A percentile compares a stretch with the other conserved stretches of the same genome.
Evolutionary conservation across 1,284 basidiomycete genomes (phyloP).

Genomic region (Cryptococcus sp.): DNA sequence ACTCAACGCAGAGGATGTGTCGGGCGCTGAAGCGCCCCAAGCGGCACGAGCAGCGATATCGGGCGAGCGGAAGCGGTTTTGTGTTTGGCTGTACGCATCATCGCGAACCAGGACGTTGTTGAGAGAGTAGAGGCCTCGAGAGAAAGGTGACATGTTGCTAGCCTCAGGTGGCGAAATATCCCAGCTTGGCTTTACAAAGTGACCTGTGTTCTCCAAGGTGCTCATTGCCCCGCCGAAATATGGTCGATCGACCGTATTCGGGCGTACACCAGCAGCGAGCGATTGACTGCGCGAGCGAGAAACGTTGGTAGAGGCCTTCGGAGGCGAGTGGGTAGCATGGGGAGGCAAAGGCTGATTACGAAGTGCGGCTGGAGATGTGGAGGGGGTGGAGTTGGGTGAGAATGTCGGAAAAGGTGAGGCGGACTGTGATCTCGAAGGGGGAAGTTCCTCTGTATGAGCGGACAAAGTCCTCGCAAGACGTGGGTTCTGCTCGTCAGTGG

Average conservation of each 20-base stretch:
- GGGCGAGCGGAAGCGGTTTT: slow-evolving; percentile 28
- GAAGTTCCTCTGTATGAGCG: slow-evolving; percentile 45
- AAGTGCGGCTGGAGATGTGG: slow-evolving; percentile 30
- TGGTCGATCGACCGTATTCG: slow-evolving; percentile 28
- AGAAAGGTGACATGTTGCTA: slow-evolving; percentile 49
- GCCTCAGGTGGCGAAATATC: slow-evolving; percentile 29
- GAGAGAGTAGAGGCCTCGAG: slow-evolving; percentile 25
- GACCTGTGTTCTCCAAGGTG: slow-evolving; percentile 28
- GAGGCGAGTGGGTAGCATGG: slow-evolving; percentile 34
- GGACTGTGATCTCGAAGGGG: slow-evolving; percentile 37
- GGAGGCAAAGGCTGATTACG: slow-evolving; percentile 18
- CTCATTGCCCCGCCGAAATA: slow-evolving; percentile 35
- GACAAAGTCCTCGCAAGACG: slow-evolving; percentile 42
- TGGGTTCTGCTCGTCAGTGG: slow-evolving; percentile 26
- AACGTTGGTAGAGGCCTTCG: slow-evolving; percentile 39
- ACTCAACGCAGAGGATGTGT: slow-evolving; percentile 30
- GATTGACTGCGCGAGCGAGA: slow-evolving; percentile 48
- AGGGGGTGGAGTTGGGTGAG: slow-evolving; percentile 44
- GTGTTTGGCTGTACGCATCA: slow-evolving; percentile 8
- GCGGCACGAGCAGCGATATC: slow-evolving; percentile 16
- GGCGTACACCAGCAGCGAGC: slow-evolving; percentile 43
- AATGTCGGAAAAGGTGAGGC: slow-evolving; percentile 48
- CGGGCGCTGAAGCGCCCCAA: slow-evolving; percentile 27
- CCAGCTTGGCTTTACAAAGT: slow-evolving; percentile 28
- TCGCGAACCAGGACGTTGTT: slow-evolving; percentile 5